Conservation (phyloP, 129 eudicot genomes). For the Helianthus annuus region DNA sequence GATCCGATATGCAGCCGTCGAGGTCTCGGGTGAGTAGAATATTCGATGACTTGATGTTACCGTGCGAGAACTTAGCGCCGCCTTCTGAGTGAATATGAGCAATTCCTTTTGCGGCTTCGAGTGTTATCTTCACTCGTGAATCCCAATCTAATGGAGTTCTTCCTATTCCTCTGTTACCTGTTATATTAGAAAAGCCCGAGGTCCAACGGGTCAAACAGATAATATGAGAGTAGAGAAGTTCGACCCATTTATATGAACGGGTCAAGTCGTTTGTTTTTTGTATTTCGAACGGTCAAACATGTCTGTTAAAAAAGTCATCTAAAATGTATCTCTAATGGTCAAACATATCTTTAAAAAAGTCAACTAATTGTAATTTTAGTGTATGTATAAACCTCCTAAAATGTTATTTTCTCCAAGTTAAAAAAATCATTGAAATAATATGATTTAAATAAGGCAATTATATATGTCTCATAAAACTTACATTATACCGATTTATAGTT, state of each 20-base stretch:
- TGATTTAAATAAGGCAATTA: not conserved
- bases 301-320: not conserved
- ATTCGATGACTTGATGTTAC: conserved; percentile 92
- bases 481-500: no score
- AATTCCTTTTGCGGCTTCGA: conserved; percentile 74
- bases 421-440: not conserved
- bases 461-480: no score
- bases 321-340: not conserved
- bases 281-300: not conserved
- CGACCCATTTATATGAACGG: not conserved
- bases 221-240: not conserved
- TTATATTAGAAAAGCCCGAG: not conserved
- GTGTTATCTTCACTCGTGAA: conserved; percentile 60
- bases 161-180: conserved; percentile 71
- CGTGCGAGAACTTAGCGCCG: conserved; percentile 61
- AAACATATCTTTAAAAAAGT: no score
- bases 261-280: not conserved
- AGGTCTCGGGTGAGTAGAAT: conserved; percentile 61
- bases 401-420: not conserved
- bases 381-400: not conserved
- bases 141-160: conserved; percentile 79
- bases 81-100: conserved; percentile 71
- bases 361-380: no score
- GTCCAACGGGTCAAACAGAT: no score
- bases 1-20: conserved; percentile 63